Percentiles rank a stretch among this genome's conserved stretches.
Evolutionary conservation across 208 protist genomes (phyloP).

Genomic region (Trypanosoma brucei): DNA sequence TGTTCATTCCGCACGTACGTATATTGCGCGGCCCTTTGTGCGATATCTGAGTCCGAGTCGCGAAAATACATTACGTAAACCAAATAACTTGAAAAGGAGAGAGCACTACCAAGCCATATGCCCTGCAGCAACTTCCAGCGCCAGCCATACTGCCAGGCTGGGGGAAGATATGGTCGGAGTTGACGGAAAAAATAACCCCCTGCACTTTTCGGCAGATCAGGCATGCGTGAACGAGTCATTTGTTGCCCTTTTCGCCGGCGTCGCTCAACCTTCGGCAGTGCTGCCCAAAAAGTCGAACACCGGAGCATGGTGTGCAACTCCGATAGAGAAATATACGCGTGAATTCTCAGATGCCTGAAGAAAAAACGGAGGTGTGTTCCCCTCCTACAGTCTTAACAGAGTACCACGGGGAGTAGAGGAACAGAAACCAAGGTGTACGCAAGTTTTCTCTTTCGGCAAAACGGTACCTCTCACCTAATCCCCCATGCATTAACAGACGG

Average conservation of each 20-base stretch:
- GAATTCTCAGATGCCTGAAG: too few species aligned
- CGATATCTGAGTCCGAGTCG: slow-evolving; percentile 68
- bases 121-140: slow-evolving; percentile 66
- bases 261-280: slow-evolving; percentile 61
- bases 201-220: slow-evolving; percentile 74
- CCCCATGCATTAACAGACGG: too few species aligned
- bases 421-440: too few species aligned
- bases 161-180: slow-evolving; percentile 66
- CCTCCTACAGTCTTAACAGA: too few species aligned
- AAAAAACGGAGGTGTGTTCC: too few species aligned
- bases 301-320: slow-evolving; percentile 12
- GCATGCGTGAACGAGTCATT: slow-evolving; percentile 35
- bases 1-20: slow-evolving; percentile 81
- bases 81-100: slow-evolving; percentile 54
- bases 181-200: slow-evolving; percentile 81
- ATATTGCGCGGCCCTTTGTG: slow-evolving; percentile 60
- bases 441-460: too few species aligned
- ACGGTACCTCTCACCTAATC: too few species aligned
- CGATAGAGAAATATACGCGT: background rate
- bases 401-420: too few species aligned
- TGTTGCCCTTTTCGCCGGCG: slow-evolving; percentile 38
- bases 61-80: slow-evolving; percentile 77
- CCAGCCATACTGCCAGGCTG: slow-evolving; percentile 84
- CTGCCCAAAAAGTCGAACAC: slow-evolving; percentile 2
- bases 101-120: slow-evolving; percentile 48